Base-by-base conservation (phyloP, 1,284 basidiomycete species). In the Sparassis latifolia region DNA sequence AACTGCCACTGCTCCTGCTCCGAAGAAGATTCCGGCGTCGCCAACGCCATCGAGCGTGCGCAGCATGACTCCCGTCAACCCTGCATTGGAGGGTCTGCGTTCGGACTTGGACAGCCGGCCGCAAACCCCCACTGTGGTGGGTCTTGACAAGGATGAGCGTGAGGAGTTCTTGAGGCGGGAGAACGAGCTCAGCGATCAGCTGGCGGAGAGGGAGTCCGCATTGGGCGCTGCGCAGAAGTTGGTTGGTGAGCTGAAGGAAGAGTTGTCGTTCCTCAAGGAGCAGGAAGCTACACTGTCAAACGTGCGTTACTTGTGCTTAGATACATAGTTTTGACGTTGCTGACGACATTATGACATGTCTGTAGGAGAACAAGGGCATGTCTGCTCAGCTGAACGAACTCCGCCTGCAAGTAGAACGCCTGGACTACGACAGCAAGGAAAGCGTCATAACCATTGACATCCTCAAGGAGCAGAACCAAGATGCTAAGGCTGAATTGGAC, bases 341-440 rank as follows among this genome's bases (percentile, higher is more conserved):
- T 20, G 20, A 20, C 20, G 20, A 20, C 20, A 20, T 20, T 20
- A 9, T 42, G 10, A 28, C 28, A 46, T 12, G 38, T 54, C 49
- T 62, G 41, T 60, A 92, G 85, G 94, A 97, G 70, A 95, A 95
- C 76, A 94, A 95, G 69, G 69, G 81, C 3, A 92, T 96, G 83
- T 91, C 89, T 33, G 82, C 77, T 62, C 89, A 96, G 63, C 75
- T 98, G 58, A 95, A 92, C 66, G 96, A 99, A 61, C 78, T 98
- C 46, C 86, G 92, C 53, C 72, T 97, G 44, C 89, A 96, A 70
- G 82, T 96, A 45, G 95, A 96, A 67, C 80, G 95, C 40, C 77
- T 99, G 45, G 91, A 90, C 60, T 96, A 97, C 63, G 96, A 99
- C 69, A 89, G 90, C 71, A 97, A 97, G 72, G 96, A 98, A 73